phyloP scores from a whole-genome alignment of 2,329 filamentous ascomycete genomes.

The Leptographium radiaticola region DNA sequence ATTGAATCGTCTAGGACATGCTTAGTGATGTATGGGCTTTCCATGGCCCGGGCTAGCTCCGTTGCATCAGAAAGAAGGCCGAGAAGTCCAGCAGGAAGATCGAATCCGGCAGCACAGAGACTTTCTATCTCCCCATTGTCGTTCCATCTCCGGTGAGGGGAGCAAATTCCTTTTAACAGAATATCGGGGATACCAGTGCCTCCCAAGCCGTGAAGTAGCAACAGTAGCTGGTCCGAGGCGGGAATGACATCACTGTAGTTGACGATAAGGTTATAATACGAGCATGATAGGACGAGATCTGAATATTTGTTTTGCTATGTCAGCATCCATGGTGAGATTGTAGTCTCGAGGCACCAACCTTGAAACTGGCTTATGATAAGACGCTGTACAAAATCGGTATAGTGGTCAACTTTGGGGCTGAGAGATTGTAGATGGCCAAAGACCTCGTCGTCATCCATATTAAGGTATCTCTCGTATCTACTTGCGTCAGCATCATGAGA shows the following conservation, averaged over 20 bases:
- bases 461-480: slow-evolving; percentile 4
- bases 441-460: not conserved
- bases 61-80: not conserved
- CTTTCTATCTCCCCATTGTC: not conserved
- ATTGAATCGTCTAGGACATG: not conserved
- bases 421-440: not conserved
- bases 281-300: not conserved
- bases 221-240: not conserved
- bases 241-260: not conserved
- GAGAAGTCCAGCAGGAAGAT: not conserved
- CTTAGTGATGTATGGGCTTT: not conserved
- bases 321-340: not conserved
- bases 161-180: not conserved
- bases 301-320: not conserved
- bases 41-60: not conserved
- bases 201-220: not conserved
- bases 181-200: not conserved
- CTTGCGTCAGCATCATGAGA: no score
- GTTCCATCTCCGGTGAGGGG: not conserved
- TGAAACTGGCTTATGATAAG: not conserved
- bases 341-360: not conserved
- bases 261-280: not conserved
- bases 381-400: not conserved
- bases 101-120: not conserved
- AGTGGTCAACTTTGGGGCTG: not conserved